Percentiles rank a stretch among this genome's conserved stretches.
Conservation (phyloP, 2,329 filamentous ascomycete genomes). For the Pseudogymnoascus sp. region DNA sequence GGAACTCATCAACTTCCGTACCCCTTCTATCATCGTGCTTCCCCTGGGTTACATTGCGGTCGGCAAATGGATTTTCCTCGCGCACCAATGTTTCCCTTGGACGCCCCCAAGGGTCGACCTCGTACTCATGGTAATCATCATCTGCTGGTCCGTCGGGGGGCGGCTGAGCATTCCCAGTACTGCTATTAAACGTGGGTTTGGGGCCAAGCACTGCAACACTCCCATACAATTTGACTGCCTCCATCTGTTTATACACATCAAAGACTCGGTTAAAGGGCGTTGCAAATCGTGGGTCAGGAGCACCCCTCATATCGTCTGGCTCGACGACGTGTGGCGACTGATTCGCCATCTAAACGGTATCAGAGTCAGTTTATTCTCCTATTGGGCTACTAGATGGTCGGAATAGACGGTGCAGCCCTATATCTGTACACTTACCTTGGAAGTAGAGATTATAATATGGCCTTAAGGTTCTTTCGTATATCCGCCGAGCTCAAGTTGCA, state of each 20-base stretch:
- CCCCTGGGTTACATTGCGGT: not conserved
- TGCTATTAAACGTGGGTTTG: not conserved
- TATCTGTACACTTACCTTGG: not conserved
- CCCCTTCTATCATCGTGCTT: not conserved
- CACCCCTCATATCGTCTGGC: not conserved
- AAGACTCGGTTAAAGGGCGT: not conserved
- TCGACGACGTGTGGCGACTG: too few species aligned
- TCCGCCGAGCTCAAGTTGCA: not conserved
- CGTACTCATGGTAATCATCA: not conserved
- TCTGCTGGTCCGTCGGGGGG: not conserved
- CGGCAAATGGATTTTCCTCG: not conserved
- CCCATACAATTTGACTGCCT: not conserved
- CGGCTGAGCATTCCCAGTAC: not conserved
- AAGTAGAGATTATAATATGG: slow-evolving; percentile 5
- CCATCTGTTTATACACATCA: not conserved
- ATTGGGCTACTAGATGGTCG: too few species aligned
- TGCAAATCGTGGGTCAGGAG: not conserved
- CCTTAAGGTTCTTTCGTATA: not conserved
- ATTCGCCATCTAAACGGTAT: not conserved
- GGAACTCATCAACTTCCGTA: not conserved
- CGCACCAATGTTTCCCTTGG: not conserved
- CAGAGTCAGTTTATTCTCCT: not conserved
- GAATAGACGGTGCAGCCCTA: not conserved
- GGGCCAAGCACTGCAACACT: not conserved
- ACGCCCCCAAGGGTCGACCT: not conserved